A percentile compares a stretch with the other conserved stretches of the same genome.
Evolutionary conservation across 1,284 basidiomycete species (phyloP).

Genomic region (Pterula multifida): DNA sequence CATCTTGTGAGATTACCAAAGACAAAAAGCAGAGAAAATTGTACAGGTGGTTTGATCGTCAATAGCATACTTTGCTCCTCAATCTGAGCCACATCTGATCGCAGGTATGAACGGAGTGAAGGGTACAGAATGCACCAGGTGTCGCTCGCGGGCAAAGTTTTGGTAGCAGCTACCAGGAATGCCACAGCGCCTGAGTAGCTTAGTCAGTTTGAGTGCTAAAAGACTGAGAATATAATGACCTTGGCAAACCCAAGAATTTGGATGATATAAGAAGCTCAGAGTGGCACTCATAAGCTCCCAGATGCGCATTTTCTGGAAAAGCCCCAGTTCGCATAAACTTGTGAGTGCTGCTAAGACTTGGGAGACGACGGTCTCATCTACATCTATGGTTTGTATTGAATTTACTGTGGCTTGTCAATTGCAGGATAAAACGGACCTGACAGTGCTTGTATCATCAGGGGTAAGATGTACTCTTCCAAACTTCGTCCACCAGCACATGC

Average conservation of each 20-base stretch:
- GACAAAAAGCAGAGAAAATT: constrained; percentile 14
- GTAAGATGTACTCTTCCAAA: constrained; percentile 84
- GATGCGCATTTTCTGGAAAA: constrained; percentile 86
- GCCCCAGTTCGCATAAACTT: constrained; percentile 73
- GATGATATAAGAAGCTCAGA: constrained; percentile 87
- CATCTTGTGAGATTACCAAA: neutral
- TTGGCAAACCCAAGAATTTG: constrained; percentile 94
- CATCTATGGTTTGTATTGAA: constrained; percentile 48
- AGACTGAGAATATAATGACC: constrained; percentile 28
- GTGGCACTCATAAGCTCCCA: constrained; percentile 89
- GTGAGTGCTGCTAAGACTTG: constrained; percentile 80
- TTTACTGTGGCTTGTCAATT: neutral
- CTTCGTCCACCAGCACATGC: constrained; percentile 83
- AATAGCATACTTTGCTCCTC: constrained; percentile 66
- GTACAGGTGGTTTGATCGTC: constrained; percentile 69
- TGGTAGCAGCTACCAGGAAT: constrained; percentile 77
- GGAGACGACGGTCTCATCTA: constrained; percentile 88
- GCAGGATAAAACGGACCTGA: constrained; percentile 47
- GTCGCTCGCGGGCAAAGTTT: constrained; percentile 72
- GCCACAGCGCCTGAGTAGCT: constrained; percentile 63
- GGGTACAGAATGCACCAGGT: constrained; percentile 97
- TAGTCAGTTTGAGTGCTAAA: neutral
- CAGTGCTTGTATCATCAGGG: constrained; percentile 86
- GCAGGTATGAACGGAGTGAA: constrained; percentile 74
- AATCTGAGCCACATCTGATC: constrained; percentile 74